phyloP scores from a whole-genome alignment of 352 stramenopile genomes.

The Thraustotheca clavata region DNA sequence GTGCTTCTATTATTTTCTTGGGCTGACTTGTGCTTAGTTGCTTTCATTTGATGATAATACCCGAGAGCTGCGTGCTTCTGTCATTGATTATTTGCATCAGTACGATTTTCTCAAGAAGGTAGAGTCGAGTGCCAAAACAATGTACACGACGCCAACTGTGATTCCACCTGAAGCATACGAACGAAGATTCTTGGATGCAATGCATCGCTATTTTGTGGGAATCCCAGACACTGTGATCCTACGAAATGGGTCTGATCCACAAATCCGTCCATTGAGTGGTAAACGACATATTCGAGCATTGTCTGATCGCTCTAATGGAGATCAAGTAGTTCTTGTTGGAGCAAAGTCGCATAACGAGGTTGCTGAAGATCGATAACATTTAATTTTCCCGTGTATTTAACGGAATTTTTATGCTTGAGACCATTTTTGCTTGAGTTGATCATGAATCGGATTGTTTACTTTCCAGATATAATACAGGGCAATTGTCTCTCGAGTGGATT shows the following conservation, averaged over 20 bases:
- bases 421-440: not conserved
- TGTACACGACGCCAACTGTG: slow-evolving; percentile 71
- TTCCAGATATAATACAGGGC: slow-evolving; percentile 87
- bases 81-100: slow-evolving; percentile 85
- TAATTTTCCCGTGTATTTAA: not conserved
- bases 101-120: slow-evolving; percentile 87
- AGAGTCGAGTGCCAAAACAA: slow-evolving; percentile 81
- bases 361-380: not conserved
- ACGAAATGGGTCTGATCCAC: not conserved
- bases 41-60: slow-evolving; percentile 77
- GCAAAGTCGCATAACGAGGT: not conserved
- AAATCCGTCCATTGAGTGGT: not conserved
- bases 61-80: slow-evolving; percentile 54
- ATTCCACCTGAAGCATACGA: slow-evolving; percentile 75
- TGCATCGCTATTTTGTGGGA: slow-evolving; percentile 71
- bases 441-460: not conserved
- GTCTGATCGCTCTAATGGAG: not conserved
- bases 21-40: slow-evolving; percentile 34
- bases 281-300: not conserved
- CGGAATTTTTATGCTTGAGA: not conserved
- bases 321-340: not conserved
- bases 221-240: not conserved
- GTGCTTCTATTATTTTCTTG: slow-evolving; percentile 7
- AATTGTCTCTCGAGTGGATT: slow-evolving; percentile 62
- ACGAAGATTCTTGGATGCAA: slow-evolving; percentile 72